phyloP scores from a whole-genome alignment of 768 basidiomycete genomes.

The Mycena maculata region DNA sequence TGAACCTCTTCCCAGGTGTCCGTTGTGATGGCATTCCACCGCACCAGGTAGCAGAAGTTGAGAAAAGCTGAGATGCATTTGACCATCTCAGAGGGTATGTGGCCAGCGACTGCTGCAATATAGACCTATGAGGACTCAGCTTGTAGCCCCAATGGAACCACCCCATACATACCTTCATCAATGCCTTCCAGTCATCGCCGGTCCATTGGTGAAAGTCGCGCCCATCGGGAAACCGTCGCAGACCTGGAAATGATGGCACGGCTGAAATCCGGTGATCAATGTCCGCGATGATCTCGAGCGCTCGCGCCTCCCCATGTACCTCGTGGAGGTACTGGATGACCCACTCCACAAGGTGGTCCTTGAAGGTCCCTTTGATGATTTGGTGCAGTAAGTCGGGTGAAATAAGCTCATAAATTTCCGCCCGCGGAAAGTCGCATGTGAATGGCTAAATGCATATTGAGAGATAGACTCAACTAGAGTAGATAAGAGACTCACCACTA shows the following conservation, averaged over 20 bases:
- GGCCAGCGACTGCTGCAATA: constrained; percentile 43
- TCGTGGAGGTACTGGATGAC: constrained; percentile 24
- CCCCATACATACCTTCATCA: constrained; percentile 43
- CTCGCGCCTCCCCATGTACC: not conserved
- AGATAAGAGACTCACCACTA: constrained; percentile 42
- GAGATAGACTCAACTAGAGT: not conserved
- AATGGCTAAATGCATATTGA: not conserved
- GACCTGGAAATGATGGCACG: constrained; percentile 26
- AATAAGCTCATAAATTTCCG: constrained; percentile 49
- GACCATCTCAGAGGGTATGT: constrained; percentile 45
- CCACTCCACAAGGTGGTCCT: constrained; percentile 55
- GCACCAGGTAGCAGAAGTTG: constrained; percentile 44
- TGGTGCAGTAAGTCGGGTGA: constrained; percentile 53
- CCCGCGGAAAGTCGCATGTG: constrained; percentile 23
- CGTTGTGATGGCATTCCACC: constrained; percentile 34
- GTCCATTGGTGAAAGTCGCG: constrained; percentile 45
- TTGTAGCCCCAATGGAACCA: not conserved
- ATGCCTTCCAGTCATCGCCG: constrained; percentile 45
- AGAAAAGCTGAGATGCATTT: constrained; percentile 39
- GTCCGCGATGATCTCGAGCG: constrained; percentile 1
- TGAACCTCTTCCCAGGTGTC: constrained; percentile 19
- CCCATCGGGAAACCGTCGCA: constrained; percentile 40
- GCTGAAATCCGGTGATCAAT: constrained; percentile 28
- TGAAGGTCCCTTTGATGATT: constrained; percentile 55
- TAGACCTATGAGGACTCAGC: constrained; percentile 39